Evolutionary conservation across 192 early-diverging fungal species (phyloP), one percentile per base, ranked within the genome.

Genomic region (Kickxella alabastrina): DNA sequence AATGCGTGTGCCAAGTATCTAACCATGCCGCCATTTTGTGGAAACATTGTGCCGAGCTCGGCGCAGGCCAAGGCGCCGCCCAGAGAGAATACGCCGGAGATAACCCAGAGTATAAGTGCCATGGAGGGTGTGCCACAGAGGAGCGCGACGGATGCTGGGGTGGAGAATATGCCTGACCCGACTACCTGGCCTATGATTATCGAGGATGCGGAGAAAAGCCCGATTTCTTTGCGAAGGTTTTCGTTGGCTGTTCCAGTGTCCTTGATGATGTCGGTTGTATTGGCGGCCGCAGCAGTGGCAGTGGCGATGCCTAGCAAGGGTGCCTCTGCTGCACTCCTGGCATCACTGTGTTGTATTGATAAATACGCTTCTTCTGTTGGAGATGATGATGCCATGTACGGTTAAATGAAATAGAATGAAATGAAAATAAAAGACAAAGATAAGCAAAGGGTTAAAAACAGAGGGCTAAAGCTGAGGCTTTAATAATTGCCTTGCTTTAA

Each of bases 1-100:
- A 73, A 80, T 4, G 88, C 83, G 52, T 85, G 79, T 21, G 85
- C 76, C 17, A 97, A 64, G 68, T 97, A 97, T 1, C 86, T 80
- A 57, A 86, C 80, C 60, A 93, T 92, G 10, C 92, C 94, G 39
- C 94, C 94, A 54, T 88, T 90, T 38, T 79, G 75, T 7, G 94
- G 92, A 22, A 92, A 80, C 66, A 87, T 85, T 8, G 90, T 80
- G 6, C 94, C 94, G 8, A 97, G 73, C 57, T 97, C 94, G 6
- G 90, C 87, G 60, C 92, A 93, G 54, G 86, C 87, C 38, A 92
- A 65, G 0, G 86, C 87, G 31, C 92, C 94, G 9, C 82, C 78
- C 57, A 95, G 76, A 2, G 91, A 85, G 44, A 90, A 66, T 15
- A 91, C 55, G 6, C 86, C 89, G 6, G 82, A 80, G 4, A 85